Evolutionary conservation across 345 rosid genomes (phyloP), one percentile per base, ranked within the genome.

Genomic region (Nephelium lappaceum): DNA sequence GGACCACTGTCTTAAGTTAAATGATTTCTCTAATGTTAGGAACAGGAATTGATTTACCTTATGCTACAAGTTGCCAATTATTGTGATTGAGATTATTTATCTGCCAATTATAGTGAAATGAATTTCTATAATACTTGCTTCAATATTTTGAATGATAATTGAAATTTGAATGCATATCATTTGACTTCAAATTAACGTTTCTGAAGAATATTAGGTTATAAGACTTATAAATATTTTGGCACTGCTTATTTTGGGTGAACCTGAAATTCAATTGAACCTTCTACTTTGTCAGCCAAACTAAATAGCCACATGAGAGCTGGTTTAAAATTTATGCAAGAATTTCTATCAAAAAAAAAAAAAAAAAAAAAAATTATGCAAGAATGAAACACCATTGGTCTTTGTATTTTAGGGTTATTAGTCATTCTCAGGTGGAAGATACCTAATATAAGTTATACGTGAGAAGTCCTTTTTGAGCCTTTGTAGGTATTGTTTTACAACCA

Each of bases 91-190:
- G 31, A 27, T 71, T 71, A 24, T 71, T 60, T 71, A 25, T n/a
- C 16, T 53, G 14, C 63, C 12, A 71, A 18, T 19, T 55, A 19
- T 55, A 72, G 31, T 36, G 23, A 53, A 19, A 10, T 5, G 11
- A 55, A 23, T n/a, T 38, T 43, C 31, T 36, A 19, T 53, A 10
- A n/a, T 38, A 53, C 7, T 36, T 51, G 6, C 41, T 11, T 72
- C 14, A n/a, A n/a, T 31, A 53, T 72, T 12, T 72, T 5, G 18
- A 42, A 71, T 71, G 43, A 38, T 21, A 11, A 36, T 72, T 72
- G 65, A 55, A 72, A 72, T 71, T 71, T 23, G 55, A 71, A 72
- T 19, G 64, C 19, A 18, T 19, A 7, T 69, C 27, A 55, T 72
- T 55, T 5, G 41, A 36, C 49, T 55, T 36, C 11, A 19, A 53